Percentiles rank a stretch among this genome's conserved stretches.
phyloP scores from a whole-genome alignment of 164 flowering plant species.

The Warburgia ugandensis region DNA sequence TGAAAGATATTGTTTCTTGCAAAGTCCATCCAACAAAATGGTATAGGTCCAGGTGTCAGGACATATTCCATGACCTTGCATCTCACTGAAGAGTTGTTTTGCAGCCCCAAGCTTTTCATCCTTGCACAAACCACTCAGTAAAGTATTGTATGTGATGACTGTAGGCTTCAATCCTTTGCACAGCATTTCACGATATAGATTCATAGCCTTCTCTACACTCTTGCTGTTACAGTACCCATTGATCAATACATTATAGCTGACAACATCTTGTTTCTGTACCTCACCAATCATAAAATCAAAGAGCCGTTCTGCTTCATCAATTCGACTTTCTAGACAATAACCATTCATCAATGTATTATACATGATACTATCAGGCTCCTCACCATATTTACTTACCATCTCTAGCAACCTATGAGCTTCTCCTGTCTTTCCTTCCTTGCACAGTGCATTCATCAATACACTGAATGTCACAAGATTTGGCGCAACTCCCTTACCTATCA shows the following conservation, averaged over 20 bases:
- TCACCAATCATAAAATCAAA: constrained; percentile 24
- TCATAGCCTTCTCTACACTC: constrained; percentile 31
- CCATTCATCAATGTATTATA: constrained; percentile 14
- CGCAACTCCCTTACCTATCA: constrained; percentile 2
- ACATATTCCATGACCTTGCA: constrained; percentile 20
- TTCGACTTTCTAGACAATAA: constrained; percentile 2
- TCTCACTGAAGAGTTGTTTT: constrained; percentile 25
- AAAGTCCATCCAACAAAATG: constrained; percentile 40
- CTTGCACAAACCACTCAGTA: constrained; percentile 33
- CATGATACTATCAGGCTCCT: constrained; percentile 1
- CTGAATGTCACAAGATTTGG: constrained; percentile 8
- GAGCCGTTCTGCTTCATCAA: constrained; percentile 29
- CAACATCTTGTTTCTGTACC: constrained; percentile 21
- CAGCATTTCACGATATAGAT: constrained; percentile 27
- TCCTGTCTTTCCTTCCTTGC: constrained; percentile 6
- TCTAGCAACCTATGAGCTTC: constrained; percentile 10
- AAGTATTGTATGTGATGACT: constrained; percentile 27
- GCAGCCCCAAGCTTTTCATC: constrained; percentile 35
- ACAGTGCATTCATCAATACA: constrained; percentile 6
- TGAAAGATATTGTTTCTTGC: constrained; percentile 24
- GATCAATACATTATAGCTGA: constrained; percentile 36
- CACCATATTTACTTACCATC: constrained; percentile 2
- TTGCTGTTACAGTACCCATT: constrained; percentile 31
- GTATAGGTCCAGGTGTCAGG: constrained; percentile 27
- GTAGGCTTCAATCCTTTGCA: constrained; percentile 26